Base-by-base conservation (phyloP, 345 rosid genomes). In the Sonneratia alba region DNA sequence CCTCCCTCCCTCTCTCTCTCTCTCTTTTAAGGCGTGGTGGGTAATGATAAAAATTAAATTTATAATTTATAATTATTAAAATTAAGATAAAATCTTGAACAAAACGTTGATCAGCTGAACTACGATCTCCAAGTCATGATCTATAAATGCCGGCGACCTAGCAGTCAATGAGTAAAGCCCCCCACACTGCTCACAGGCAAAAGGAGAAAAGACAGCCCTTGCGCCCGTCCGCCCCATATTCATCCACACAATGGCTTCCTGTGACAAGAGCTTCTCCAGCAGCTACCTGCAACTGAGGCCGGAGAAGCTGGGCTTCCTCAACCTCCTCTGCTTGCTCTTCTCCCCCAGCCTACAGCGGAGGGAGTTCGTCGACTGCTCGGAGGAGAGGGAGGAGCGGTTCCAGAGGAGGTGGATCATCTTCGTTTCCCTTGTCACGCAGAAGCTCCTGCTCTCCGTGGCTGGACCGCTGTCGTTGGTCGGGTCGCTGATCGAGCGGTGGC, bases 371-470 rank as follows among this genome's bases (percentile, higher is more conserved):
- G 85, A 88, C 9, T 77, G 83, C 71, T 77, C 88, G 6, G 72
- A 71, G 24, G 59, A 48, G 0, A 67, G 51, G 18, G 82, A 83
- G 56, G 83, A 77, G 69, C 78, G 72, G 61, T 84, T 92, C 45
- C 34, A 76, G 62, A 81, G 79, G 2, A 80, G 95, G 62, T 81
- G 87, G 88, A 68, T 88, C 76, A 80, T 90, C 42, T 84, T 90
- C 42, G 53, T 87, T 75, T 88, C 96, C 67, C 62, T 78, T 13
- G 70, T 79, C 22, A 69, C 69, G 38, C 92, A 86, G 73, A 84
- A 86, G 71, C 14, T 83, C 70, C 76, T 90, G 53, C 74, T 7
- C 12, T 48, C 74, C 4, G 24, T 79, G 47, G 77, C 91, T 6
- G 81, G 72, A 65, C 87, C 86, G 19, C 12, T 88, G 76, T 68